Conservation (phyloP, 257 asterid genomes). For the Catharanthus roseus region DNA sequence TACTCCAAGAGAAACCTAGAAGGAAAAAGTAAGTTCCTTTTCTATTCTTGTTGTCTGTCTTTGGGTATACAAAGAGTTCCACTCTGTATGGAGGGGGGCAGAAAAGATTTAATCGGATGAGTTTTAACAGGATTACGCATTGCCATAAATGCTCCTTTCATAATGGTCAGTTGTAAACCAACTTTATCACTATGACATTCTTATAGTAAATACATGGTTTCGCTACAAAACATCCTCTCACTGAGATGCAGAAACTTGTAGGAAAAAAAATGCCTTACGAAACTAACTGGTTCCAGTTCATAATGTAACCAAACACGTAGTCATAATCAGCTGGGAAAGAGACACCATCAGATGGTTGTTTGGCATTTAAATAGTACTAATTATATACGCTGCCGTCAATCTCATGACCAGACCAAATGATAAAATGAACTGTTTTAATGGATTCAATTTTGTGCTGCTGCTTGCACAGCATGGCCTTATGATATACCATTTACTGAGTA, state of each 20-base stretch:
- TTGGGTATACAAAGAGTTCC: not conserved
- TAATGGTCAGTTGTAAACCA: not conserved
- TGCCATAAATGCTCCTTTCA: not conserved
- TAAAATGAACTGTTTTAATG: not conserved
- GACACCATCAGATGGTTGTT: not conserved
- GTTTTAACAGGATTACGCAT: not conserved
- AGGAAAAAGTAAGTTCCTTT: constrained; percentile 54
- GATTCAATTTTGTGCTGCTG: not conserved
- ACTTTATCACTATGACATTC: not conserved
- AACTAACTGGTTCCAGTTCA: not conserved
- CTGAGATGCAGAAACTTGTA: not conserved
- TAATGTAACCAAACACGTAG: not conserved
- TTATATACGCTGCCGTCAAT: too few relatives aligned
- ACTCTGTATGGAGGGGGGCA: not conserved
- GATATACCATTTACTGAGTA: too few relatives aligned
- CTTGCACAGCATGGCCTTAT: too few relatives aligned
- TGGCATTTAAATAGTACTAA: too few relatives aligned
- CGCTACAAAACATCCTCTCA: not conserved
- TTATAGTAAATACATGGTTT: not conserved
- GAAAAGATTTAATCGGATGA: not conserved
- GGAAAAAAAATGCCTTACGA: not conserved
- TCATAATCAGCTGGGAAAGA: not conserved
- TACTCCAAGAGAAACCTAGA: constrained; percentile 47
- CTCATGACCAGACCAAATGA: not conserved
- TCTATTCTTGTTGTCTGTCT: not conserved